Evolutionary conservation across 169 alveolate species (phyloP), one percentile per base, ranked within the genome.

Genomic region (Cryptosporidium ryanae): DNA sequence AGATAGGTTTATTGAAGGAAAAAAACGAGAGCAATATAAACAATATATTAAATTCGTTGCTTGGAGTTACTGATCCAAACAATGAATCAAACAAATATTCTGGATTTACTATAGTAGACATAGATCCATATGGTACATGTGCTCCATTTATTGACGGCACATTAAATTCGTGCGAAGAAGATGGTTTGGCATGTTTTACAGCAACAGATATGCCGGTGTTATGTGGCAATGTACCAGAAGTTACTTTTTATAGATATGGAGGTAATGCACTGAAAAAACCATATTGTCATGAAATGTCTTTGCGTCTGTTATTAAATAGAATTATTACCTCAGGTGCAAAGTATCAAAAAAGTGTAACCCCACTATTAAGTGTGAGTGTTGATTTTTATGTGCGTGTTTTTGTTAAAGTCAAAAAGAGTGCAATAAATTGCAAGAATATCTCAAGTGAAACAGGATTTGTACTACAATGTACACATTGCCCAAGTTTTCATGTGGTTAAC

Each of bases 191-290:
- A 34, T 92, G 96, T 67, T 93, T 97, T 54, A 97, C 99, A 1
- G 94, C 96, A 54, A 97, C 99, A n/a, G 99, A 97, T 89, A 96
- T 96, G 98, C 96, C 98, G n/a, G 96, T 96, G 13, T 92, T 97
- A 48, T 96, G 98, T 89, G 98, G 98, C n/a, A 94, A 96, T 82
- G 93, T 90, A 55, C 98, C 98, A 0, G 97, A 95, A 52, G 97
- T 96, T 6, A 93, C 98, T 17, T 97, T 96, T 90, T 97, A 97
- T 90, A 96, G 96, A 87, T 97, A 97, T 71, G 98, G 97, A 52
- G 96, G 98, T 21, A 90, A 94, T 32, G 95, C 97, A 63, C 84
- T 93, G 67, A 96, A 95, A 82, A 93, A 92, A 46, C 84, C 93
- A 18, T 95, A 94, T 76, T 95, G 97, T 89, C 98, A 96, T 67